Base-by-base conservation (phyloP, 306 rosid genomes). In the Gastrolobium villosum region DNA sequence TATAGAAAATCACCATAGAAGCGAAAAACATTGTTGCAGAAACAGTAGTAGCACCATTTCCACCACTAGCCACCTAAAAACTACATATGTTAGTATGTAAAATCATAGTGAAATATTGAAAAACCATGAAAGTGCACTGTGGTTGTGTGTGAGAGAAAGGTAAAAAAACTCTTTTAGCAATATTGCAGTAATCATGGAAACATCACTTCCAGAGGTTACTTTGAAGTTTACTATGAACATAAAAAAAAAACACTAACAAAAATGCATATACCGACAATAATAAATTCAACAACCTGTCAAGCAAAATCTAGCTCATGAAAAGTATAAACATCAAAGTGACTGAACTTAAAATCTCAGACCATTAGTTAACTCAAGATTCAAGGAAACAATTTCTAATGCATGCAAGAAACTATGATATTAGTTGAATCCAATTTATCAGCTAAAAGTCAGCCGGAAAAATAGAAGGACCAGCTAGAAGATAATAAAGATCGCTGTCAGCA, bases 21-120 rank as follows among this genome's bases (percentile, higher is more conserved):
- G 97, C 97, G 48, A 94, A 84, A 82, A 90, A 79, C 97, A 94
- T 94, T 49, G 99, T 83, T 61, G 92, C 97, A 80, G 97, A 90
- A 83, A 94, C 97, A 76, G 97, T 94, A 74, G 99, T 92, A 46
- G 97, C 95, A 70, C 99, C 97, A 80, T 88, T 92, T 74, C 92
- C 91, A 84, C 91, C 78, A 11, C 83, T 81, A 37, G 95, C 97
- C 79, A 94, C 96, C 98, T 94, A 43, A 75, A 70, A 74, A 56
- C 39, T 44, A 49, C 78, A 55, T 26, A 75, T 40, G 48, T 71
- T 40, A 66, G 72, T 31, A 74, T 1, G 53, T 34, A 72, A 84
- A 79, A 36, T 40, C 50, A 34, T 46, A 43, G 44, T 48, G 49
- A 64, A 84, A 74, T 14, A 53, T 31, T 34, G 46, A 79, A 65